These are phyloP conservation scores for Plantago elongata DNA, from an alignment of 257 asterid species.

Conservation along the genomic window DNA sequence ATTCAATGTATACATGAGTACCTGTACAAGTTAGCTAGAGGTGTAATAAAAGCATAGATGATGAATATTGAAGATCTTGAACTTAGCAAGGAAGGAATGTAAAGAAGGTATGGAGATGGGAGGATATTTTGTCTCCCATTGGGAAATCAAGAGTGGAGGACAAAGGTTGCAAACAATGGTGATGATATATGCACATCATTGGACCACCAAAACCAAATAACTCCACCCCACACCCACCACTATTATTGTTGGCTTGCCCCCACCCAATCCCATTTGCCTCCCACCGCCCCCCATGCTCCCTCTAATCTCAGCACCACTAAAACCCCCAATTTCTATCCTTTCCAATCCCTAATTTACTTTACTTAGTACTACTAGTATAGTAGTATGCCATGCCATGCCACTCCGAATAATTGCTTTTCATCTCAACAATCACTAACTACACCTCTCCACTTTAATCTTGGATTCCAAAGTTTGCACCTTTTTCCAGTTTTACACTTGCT, in stretches of 20 bases:
- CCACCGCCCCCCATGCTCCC: slow-evolving; percentile 65
- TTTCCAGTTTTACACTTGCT: no score
- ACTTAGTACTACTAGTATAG: background rate
- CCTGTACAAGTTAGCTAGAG: no score
- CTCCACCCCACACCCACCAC: slow-evolving; percentile 22
- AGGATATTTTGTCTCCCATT: slow-evolving; percentile 20
- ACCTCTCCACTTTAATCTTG: slow-evolving; percentile 5
- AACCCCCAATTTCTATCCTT: slow-evolving; percentile 44
- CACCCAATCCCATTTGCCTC: slow-evolving; percentile 54
- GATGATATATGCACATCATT: slow-evolving; percentile 50
- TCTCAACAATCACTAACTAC: slow-evolving; percentile 5
- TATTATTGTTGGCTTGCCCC: slow-evolving; percentile 21
- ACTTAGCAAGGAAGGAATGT: background rate
- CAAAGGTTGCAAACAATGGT: slow-evolving; percentile 34
- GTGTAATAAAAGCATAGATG: no score
- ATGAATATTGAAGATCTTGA: no score
- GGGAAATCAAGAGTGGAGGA: slow-evolving; percentile 34
- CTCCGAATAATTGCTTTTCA: slow-evolving; percentile 22
- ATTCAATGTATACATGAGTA: no score
- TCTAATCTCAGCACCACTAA: slow-evolving; percentile 33
- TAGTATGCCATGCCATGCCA: slow-evolving; percentile 21
- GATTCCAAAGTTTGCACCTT: slow-evolving; percentile 16
- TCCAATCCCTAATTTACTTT: slow-evolving; percentile 14
- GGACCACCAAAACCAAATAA: slow-evolving; percentile 52
- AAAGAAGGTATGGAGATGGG: slow-evolving; percentile 3